These are phyloP conservation scores for Epithele typhae DNA, from an alignment of 768 basidiomycete species.

Conservation along the genomic window DNA sequence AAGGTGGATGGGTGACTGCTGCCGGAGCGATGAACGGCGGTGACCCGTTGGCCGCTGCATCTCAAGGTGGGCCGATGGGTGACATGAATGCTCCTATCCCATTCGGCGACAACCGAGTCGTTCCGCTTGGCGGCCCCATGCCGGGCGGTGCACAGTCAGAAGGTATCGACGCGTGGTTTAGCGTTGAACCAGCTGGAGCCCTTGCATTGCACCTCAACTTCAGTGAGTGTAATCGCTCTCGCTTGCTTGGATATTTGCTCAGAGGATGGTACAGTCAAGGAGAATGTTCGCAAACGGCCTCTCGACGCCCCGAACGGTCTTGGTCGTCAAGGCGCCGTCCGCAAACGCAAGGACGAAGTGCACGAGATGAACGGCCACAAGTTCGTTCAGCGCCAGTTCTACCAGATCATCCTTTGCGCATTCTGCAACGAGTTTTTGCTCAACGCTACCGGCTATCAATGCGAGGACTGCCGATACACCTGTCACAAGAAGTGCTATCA, in stretches of 20 bases:
- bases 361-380: constrained; percentile 99
- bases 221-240: too few relatives aligned
- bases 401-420: constrained; percentile 97
- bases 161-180: constrained; percentile 96
- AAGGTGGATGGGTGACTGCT: constrained; percentile 94
- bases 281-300: constrained; percentile 95
- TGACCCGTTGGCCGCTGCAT: constrained; percentile 44
- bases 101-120: constrained; percentile 21
- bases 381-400: constrained; percentile 96
- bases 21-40: constrained; percentile 84
- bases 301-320: constrained; percentile 87
- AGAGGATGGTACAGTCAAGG: constrained; percentile 83
- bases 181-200: constrained; percentile 96
- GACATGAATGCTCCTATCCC: constrained; percentile 40
- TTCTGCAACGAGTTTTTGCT: constrained; percentile 97
- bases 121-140: constrained; percentile 13
- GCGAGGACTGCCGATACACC: constrained; percentile 98
- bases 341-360: constrained; percentile 96
- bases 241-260: too few relatives aligned
- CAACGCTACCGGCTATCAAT: constrained; percentile 97
- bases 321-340: constrained; percentile 95
- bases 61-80: constrained; percentile 45
- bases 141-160: constrained; percentile 37
- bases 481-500: constrained; percentile 99
- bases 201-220: constrained; percentile 87